phyloP scores from a whole-genome alignment of 805 yeast species.

The Isabelozyma pseudorhagii region DNA sequence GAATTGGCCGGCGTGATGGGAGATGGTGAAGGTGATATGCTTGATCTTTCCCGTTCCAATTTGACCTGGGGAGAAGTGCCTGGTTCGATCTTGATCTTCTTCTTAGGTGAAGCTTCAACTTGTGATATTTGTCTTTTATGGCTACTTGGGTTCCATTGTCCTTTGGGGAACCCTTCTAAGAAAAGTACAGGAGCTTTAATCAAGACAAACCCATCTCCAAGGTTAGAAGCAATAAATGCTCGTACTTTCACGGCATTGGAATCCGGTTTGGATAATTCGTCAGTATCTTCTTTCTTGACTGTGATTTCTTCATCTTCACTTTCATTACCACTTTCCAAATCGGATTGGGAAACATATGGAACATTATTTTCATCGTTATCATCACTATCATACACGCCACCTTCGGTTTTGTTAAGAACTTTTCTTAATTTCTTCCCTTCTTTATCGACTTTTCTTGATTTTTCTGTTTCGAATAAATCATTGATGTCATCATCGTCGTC shows the following conservation, averaged over 20 bases:
- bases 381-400: conserved; percentile 85
- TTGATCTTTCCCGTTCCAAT: conserved; percentile 8
- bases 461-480: conserved; percentile 64
- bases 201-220: conserved; percentile 45
- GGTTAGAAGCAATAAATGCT: conserved; percentile 20
- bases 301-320: conserved; percentile 40
- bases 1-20: conserved; percentile 11
- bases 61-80: conserved; percentile 6
- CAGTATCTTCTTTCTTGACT: conserved; percentile 31
- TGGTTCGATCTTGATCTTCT: conserved; percentile 19
- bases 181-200: conserved; percentile 63
- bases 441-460: conserved; percentile 71
- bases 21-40: conserved; percentile 12
- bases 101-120: conserved; percentile 25
- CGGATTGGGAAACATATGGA: conserved; percentile 63
- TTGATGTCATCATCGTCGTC: conserved; percentile 64
- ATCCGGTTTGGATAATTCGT: conserved; percentile 11
- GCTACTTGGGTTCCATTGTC: conserved; percentile 79
- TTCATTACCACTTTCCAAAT: conserved; percentile 63
- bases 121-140: conserved; percentile 29
- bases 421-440: conserved; percentile 86
- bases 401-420: conserved; percentile 80
- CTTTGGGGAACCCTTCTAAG: conserved; percentile 65
- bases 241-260: conserved; percentile 5
- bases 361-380: conserved; percentile 61